phyloP scores from a whole-genome alignment of 805 yeast genomes.

The Myxozyma melibiosi region DNA sequence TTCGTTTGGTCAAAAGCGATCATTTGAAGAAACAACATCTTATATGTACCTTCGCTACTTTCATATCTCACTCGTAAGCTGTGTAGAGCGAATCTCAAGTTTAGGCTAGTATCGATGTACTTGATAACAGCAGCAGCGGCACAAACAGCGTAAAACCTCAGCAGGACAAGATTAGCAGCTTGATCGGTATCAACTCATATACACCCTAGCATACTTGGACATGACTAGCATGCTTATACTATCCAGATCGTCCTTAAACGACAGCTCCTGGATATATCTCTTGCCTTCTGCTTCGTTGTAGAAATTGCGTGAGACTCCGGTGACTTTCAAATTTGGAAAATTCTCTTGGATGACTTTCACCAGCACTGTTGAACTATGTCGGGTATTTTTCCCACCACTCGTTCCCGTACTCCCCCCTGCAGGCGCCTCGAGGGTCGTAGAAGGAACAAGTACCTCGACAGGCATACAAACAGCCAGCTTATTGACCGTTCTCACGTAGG shows the following conservation, averaged over 20 bases:
- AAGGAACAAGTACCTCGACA: constrained; percentile 33
- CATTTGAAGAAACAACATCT: too few relatives aligned
- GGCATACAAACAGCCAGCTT: constrained; percentile 45
- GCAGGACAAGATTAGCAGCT: background rate
- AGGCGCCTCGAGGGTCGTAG: background rate
- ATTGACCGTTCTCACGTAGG: constrained; percentile 50
- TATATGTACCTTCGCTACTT: constrained; percentile 30
- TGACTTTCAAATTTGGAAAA: constrained; percentile 38
- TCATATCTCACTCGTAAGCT: constrained; percentile 25
- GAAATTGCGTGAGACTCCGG: constrained; percentile 36
- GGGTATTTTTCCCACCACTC: background rate
- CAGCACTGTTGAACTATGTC: background rate
- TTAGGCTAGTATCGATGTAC: constrained; percentile 24
- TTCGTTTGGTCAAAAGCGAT: too few relatives aligned
- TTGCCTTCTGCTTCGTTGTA: constrained; percentile 41
- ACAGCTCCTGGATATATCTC: constrained; percentile 25
- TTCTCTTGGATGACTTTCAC: constrained; percentile 43
- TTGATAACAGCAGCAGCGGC: constrained; percentile 36
- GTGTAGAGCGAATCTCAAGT: constrained; percentile 36
- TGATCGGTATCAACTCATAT: background rate
- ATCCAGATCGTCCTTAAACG: constrained; percentile 35
- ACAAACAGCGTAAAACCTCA: constrained; percentile 38
- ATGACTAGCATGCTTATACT: constrained; percentile 37
- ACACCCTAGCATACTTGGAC: constrained; percentile 34
- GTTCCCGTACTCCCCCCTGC: background rate